Evolutionary conservation across 805 yeast species (phyloP), one percentile per base, ranked within the genome.

Genomic region (Saccharomycopsis lassenensis): DNA sequence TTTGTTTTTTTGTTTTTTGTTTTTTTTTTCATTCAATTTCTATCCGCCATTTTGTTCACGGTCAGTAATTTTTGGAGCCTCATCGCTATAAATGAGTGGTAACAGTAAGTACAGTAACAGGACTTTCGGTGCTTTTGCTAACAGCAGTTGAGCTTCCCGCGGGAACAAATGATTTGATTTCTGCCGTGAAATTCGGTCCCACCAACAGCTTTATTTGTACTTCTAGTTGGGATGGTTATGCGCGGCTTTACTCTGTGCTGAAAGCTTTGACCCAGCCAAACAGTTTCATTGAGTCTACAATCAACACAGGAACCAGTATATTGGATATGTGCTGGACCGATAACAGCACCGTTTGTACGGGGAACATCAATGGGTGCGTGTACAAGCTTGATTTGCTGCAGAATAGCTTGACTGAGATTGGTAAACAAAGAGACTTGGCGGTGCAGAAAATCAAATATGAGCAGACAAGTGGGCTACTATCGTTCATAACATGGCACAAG

Each of bases 281-380:
- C 5, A 17, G 11, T 12, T 15, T 22, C 20, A n/a, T 22, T 19
- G 8, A 6, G 5, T 7, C 12, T 5, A 17, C 35, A 16, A 16
- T 40, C 17, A 12, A 37, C 17, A 26, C 39, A 3, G 38, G 37
- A 3, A 29, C 36, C 7, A 32, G 43, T 8, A 33, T 42, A 14
- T 35, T 42, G 18, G 43, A 39, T 23, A 33, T 36, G n/a, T 42
- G 46, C 18, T 42, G 40, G 40, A 30, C 35, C 24, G 16, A 10
- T 4, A 22, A 30, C 22, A 24, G 18, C 8, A 23, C 12, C 7
- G 17, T 42, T 14, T 42, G 31, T 29, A 39, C 46, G 7, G 46
- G 38, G 3, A 39, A 42, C 25, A 21, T 42, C 4, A 42, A 39
- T 35, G 46, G 46, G 6, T n/a, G 8, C 15, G 31, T 39, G 10